phyloP scores from a whole-genome alignment of 176 grass and related monocot genomes.

The Bromus sterilis region DNA sequence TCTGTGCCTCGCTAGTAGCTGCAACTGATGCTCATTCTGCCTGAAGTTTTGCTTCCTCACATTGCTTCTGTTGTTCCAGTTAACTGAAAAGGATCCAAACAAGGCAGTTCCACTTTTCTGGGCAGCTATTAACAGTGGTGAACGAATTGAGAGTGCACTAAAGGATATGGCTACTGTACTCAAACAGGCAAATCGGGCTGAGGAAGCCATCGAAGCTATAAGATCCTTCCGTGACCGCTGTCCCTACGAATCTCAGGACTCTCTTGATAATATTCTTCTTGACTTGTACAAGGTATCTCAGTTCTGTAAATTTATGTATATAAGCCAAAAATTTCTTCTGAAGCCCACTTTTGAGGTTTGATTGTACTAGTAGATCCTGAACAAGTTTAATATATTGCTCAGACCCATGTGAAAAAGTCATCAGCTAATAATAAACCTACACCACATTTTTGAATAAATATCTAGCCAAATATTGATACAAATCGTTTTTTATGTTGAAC shows the following conservation, averaged over 20 bases:
- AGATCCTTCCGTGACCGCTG: slow-evolving; percentile 57
- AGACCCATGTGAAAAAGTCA: neutral
- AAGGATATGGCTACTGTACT: slow-evolving; percentile 72
- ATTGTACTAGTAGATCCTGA: neutral
- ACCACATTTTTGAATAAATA: neutral
- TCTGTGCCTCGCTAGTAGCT: neutral
- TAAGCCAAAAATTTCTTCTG: neutral
- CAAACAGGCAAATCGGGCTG: slow-evolving; percentile 58
- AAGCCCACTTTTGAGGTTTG: neutral
- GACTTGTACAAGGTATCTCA: slow-evolving; percentile 55
- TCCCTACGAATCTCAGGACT: slow-evolving; percentile 49
- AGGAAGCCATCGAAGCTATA: slow-evolving; percentile 72
- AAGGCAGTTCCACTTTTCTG: slow-evolving; percentile 67
- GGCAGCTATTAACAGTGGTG: slow-evolving; percentile 70
- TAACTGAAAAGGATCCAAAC: slow-evolving; percentile 61
- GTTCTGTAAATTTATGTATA: neutral
- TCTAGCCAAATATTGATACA: neutral
- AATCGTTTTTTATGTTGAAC: slow-evolving; percentile 30
- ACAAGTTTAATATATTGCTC: neutral
- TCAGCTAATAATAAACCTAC: neutral
- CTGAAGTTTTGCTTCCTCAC: neutral
- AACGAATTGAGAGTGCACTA: slow-evolving; percentile 63
- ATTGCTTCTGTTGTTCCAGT: slow-evolving; percentile 24
- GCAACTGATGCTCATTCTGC: neutral
- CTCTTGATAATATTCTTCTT: slow-evolving; percentile 62